Percentiles rank a stretch among this genome's conserved stretches.
These are phyloP conservation scores for Chamaecyparis obtusa DNA, from an alignment of 75 land plant species.

Conservation along the genomic window DNA sequence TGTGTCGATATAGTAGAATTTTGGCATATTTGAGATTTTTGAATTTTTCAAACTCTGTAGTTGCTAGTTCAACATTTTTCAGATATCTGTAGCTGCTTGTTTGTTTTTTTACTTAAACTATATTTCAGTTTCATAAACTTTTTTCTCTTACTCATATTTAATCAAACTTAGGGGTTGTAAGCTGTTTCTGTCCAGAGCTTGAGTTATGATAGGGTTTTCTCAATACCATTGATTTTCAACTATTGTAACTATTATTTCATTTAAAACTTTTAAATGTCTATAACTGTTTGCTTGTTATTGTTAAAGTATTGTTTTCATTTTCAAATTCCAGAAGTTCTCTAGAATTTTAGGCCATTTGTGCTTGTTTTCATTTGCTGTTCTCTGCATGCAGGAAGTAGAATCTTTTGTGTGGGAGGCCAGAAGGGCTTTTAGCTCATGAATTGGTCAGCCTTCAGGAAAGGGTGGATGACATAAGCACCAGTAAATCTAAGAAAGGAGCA, in stretches of 20 bases:
- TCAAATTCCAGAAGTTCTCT: not conserved
- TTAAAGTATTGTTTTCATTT: not conserved
- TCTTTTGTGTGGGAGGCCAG: slow-evolving; percentile 27
- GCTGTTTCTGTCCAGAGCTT: not conserved
- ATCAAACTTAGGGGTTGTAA: not conserved
- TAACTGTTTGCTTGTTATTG: not conserved
- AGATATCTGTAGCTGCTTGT: not conserved
- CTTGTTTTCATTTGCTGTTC: not conserved
- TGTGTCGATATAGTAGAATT: not conserved
- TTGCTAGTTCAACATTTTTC: not conserved
- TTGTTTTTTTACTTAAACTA: not conserved
- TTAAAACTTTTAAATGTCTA: not conserved
- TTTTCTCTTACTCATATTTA: not conserved
- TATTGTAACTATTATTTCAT: not conserved
- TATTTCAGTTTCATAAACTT: not conserved
- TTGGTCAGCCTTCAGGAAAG: slow-evolving; percentile 16
- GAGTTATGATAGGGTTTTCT: not conserved
- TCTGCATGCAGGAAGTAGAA: slow-evolving; percentile 21
- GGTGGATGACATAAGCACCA: slow-evolving; percentile 15
- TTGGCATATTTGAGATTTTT: not conserved
- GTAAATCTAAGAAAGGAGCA: not conserved
- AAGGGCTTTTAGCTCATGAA: slow-evolving; percentile 14
- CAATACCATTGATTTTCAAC: not conserved
- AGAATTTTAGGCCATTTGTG: not conserved
- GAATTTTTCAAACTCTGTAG: not conserved